Evolutionary conservation across 352 stramenopile species (phyloP).

Genomic region (Aphanomyces stellatus): DNA sequence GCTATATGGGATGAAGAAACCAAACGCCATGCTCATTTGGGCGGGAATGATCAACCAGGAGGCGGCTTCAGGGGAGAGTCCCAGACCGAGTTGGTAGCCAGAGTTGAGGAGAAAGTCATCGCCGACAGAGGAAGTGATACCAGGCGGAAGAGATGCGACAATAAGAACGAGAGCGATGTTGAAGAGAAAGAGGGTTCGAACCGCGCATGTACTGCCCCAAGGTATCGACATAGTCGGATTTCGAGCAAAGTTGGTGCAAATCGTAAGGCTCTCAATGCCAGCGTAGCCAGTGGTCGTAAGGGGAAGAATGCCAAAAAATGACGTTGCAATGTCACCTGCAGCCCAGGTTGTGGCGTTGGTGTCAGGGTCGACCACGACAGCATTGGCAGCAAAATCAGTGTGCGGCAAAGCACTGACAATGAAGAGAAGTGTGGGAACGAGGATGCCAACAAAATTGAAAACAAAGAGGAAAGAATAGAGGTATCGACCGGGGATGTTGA

Average conservation of each 20-base stretch:
- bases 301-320: neutral
- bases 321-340: neutral
- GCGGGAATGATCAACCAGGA: neutral
- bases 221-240: neutral
- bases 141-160: neutral
- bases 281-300: neutral
- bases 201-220: neutral
- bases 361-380: neutral
- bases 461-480: constrained; percentile 1
- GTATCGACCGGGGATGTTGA: neutral
- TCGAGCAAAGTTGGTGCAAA: neutral
- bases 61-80: neutral
- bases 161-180: neutral
- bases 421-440: neutral
- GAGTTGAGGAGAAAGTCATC: neutral
- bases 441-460: neutral
- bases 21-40: constrained; percentile 7
- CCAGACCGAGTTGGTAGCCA: neutral
- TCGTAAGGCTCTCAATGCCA: constrained; percentile 1
- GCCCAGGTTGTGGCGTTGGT: neutral
- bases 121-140: neutral
- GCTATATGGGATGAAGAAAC: neutral
- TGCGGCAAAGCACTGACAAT: neutral
- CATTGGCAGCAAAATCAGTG: neutral
- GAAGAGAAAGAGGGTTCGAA: neutral